Base-by-base conservation (phyloP, 164 flowering plant genomes). In the Magnolia officinalis region DNA sequence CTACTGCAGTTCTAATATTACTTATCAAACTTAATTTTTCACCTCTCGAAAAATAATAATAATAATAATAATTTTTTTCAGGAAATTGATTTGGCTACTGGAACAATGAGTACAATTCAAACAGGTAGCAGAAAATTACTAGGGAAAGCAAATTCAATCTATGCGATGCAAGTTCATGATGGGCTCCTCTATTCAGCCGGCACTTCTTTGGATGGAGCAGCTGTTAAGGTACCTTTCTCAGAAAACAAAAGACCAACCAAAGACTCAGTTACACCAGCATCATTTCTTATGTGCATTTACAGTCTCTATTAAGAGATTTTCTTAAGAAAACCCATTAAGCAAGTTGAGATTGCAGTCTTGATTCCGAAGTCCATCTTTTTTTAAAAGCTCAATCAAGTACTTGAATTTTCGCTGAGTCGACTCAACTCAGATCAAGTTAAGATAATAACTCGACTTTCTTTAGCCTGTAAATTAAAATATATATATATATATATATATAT, bases 51-150 rank as follows among this genome's bases (percentile, higher is more conserved):
- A 55, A 16, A 55, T 7, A 55, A 10, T 2, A 55, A 55, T 16
- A 55, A 55, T 52, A 52, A 52, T 8, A 14, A 52, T 52, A 0
- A 52, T 52, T 52, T 55, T 55, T 55, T 55, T 67, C 85, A 91
- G 97, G 97, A 90, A 81, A 85, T 92, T 72, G 94, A 91, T 89
- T 85, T 92, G 85, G 90, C 89, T 9, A 76, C 89, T 49, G 93
- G 89, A 83, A 89, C 97, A 23, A 19, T 85, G 21, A 79, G 82
- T 78, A 85, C 82, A 51, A 85, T 92, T 65, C 95, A 92, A 77
- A 80, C 79, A 70, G 94, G 94, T 45, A 76, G 79, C 7, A 86
- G 89, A 75, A 92, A 92, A 77, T 74, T 91, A 67, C 75, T 92
- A 20, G 89, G 82, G 26, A 92, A 92, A 85, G 63, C 89, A 73